These are phyloP conservation scores for Sicyos baderoa DNA, from an alignment of 306 rosid species.

Conservation along the genomic window DNA sequence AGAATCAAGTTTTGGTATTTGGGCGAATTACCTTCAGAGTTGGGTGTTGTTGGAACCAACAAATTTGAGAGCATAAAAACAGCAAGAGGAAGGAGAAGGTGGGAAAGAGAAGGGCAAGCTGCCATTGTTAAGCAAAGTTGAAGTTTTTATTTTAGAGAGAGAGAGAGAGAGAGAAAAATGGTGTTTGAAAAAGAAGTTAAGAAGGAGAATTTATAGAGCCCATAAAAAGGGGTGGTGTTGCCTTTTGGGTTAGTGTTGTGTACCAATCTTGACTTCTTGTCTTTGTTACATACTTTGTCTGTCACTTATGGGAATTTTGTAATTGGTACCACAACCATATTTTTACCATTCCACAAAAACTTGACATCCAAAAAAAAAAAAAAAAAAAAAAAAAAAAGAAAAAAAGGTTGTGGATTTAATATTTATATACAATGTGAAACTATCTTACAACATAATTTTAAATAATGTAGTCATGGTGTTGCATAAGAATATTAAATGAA, in stretches of 20 bases:
- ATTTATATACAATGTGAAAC: too few species aligned
- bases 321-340: not conserved
- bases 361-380: too few species aligned
- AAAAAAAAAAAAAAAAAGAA: too few species aligned
- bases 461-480: too few species aligned
- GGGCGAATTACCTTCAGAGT: constrained; percentile 65
- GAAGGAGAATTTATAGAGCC: constrained; percentile 44
- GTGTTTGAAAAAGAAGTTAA: not conserved
- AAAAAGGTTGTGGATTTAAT: too few species aligned
- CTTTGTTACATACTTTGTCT: not conserved
- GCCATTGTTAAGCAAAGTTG: not conserved
- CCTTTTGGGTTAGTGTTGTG: not conserved
- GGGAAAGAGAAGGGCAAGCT: not conserved
- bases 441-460: too few species aligned
- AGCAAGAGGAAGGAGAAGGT: constrained; percentile 23
- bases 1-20: not conserved
- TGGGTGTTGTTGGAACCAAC: constrained; percentile 33
- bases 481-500: too few species aligned
- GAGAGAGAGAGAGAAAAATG: not conserved
- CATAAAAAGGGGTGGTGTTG: constrained; percentile 22
- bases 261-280: constrained; percentile 2
- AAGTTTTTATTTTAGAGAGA: not conserved
- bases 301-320: not conserved
- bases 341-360: not conserved
- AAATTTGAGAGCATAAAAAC: constrained; percentile 26